phyloP scores from a whole-genome alignment of 306 rosid genomes.

The Lotus japonicus region DNA sequence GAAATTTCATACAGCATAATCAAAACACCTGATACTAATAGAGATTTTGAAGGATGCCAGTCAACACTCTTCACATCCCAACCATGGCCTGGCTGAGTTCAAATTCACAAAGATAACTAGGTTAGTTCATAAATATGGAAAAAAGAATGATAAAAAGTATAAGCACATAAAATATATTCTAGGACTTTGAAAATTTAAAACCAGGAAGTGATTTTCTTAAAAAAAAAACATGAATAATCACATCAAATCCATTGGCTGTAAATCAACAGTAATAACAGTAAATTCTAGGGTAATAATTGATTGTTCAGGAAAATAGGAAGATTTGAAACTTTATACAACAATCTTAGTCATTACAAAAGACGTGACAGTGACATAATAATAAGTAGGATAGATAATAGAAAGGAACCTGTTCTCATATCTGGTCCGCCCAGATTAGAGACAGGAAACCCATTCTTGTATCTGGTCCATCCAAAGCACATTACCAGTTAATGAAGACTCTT shows the following conservation, averaged over 20 bases:
- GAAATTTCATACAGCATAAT: conserved; percentile 19
- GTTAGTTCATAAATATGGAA: conserved; percentile 17
- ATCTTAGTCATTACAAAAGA: neutral
- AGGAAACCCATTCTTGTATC: conserved; percentile 7
- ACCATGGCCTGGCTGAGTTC: conserved; percentile 99
- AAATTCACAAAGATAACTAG: conserved; percentile 37
- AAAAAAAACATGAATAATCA: conserved; percentile 1
- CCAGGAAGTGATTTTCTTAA: neutral
- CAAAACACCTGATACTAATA: conserved; percentile 78
- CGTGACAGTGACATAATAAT: neutral
- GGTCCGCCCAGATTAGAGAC: conserved; percentile 21
- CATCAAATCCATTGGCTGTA: neutral
- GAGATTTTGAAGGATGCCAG: conserved; percentile 97
- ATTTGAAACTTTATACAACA: neutral
- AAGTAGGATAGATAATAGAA: conserved; percentile 6
- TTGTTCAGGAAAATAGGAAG: neutral
- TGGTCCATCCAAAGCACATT: conserved; percentile 59
- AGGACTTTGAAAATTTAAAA: neutral
- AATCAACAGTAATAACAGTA: neutral
- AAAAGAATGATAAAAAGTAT: neutral
- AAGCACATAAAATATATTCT: neutral
- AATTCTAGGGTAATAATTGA: neutral
- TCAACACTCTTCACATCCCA: conserved; percentile 99
- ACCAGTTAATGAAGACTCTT: conserved; percentile 94
- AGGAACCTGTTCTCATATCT: conserved; percentile 6